A percentile compares a stretch with the other conserved stretches of the same genome.
Conservation (phyloP, 352 stramenopile genomes). For the Phytophthora fragariaefolia region DNA sequence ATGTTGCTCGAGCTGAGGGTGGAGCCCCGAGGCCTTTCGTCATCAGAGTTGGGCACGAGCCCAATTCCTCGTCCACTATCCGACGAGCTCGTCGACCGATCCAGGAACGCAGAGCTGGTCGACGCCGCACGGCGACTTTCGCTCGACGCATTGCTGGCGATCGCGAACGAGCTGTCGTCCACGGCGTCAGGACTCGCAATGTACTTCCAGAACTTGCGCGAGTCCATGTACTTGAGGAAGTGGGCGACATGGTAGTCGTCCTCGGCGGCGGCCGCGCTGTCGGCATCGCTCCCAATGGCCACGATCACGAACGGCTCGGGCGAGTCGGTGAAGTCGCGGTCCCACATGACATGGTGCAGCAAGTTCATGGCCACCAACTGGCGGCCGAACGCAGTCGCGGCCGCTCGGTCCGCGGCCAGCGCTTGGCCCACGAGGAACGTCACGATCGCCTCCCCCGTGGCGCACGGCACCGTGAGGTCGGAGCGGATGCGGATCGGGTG, state of each 20-base stretch:
- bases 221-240: conserved; percentile 86
- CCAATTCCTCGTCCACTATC: conserved; percentile 25
- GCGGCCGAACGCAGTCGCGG: conserved; percentile 60
- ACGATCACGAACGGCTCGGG: conserved; percentile 77
- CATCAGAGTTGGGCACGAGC: conserved; percentile 15
- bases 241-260: conserved; percentile 71
- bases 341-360: conserved; percentile 86
- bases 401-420: conserved; percentile 55
- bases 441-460: conserved; percentile 74
- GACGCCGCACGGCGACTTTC: conserved; percentile 30
- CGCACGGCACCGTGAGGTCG: conserved; percentile 66
- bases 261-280: conserved; percentile 5
- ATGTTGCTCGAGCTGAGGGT: conserved; percentile 26
- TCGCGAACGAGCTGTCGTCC: conserved; percentile 31
- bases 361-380: conserved; percentile 85
- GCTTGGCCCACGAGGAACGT: conserved; percentile 65
- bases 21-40: conserved; percentile 27
- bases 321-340: conserved; percentile 84
- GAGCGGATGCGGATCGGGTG: conserved; percentile 74
- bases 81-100: conserved; percentile 32
- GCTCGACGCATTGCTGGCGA: conserved; percentile 32
- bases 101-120: conserved; percentile 15
- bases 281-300: conserved; percentile 54
- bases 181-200: conserved; percentile 44
- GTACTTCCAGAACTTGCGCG: conserved; percentile 84